Base-by-base conservation (phyloP, 1,139 yeast genomes). In the Suhomyces bribrorum region DNA sequence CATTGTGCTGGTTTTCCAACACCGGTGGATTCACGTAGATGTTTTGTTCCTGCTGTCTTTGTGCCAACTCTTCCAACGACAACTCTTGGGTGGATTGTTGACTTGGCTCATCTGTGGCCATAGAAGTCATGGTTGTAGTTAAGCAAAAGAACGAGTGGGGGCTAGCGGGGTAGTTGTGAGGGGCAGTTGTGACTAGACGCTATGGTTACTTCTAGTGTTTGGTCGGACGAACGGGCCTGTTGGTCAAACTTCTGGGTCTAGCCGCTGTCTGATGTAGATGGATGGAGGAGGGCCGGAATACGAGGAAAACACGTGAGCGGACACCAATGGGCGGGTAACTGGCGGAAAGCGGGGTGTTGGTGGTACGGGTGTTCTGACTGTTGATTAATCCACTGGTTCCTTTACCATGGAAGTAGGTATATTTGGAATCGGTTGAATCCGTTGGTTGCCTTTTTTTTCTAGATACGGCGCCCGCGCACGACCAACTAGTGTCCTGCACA, bases 11-110 rank as follows among this genome's bases (percentile, higher is more conserved):
- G 28, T 32, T 32, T 20, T 37, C 41, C 36, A 45, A 42, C 16
- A 38, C 45, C 8, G 52, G 54, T 8, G 50, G 47, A 15, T 45
- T 41, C 11, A 53, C 58, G 32, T 45, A 52, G 27, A 54, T 55
- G 43, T 54, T 54, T 36, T 55, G 60, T 34, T 53, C 54, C 32
- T 54, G 59, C 31, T 55, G 60, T 36, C 57, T 43, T 36, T 48
- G 47, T 22, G 59, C 59, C 41, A 54, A 31, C 36, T 56, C 60
- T 35, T 56, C 59, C 22, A 56, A 45, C 3, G 53, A 49, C n/a
- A 55, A 47, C 30, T 56, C 61, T 42, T 53, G 52, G 32, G 52
- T 45, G 13, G 58, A 52, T 37, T 32, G 36, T 18, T 40, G 37
- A 34, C 54, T 50, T 17, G 50, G 42, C 31, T 51, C 56, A 35